phyloP scores from a whole-genome alignment of 2,329 filamentous ascomycete species.

The Hymenoscyphus salicellus region DNA sequence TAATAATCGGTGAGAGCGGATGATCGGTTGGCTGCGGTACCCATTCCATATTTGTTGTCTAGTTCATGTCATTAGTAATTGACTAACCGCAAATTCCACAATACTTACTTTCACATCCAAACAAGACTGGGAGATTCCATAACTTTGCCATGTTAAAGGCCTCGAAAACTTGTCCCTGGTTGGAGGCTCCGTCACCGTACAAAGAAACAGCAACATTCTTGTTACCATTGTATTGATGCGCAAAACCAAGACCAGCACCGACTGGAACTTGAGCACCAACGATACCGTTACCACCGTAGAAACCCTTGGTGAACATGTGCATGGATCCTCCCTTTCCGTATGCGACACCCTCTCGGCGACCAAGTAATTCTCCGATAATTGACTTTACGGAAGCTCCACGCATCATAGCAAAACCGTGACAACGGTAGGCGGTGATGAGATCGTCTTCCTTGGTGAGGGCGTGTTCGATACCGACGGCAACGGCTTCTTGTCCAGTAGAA shows the following conservation, averaged over 20 bases:
- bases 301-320: slow-evolving; percentile 99
- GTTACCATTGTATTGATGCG: slow-evolving; percentile 87
- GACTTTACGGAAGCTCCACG: slow-evolving; percentile 85
- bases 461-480: slow-evolving; percentile 94
- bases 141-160: slow-evolving; percentile 99
- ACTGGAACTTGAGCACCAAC: slow-evolving; percentile 98
- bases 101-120: slow-evolving; percentile 92
- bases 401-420: slow-evolving; percentile 98
- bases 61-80: slow-evolving; percentile 30
- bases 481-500: slow-evolving; percentile 95
- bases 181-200: slow-evolving; percentile 97
- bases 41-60: slow-evolving; percentile 99
- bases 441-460: slow-evolving; percentile 89
- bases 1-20: slow-evolving; percentile 99
- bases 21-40: slow-evolving; percentile 89
- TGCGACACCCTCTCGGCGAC: slow-evolving; percentile 91
- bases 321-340: slow-evolving; percentile 99
- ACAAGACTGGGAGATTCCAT: slow-evolving; percentile 93
- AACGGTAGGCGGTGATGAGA: slow-evolving; percentile 96
- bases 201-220: slow-evolving; percentile 84
- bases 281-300: slow-evolving; percentile 98
- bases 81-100: background rate
- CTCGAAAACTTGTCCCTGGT: slow-evolving; percentile 99
- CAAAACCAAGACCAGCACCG: slow-evolving; percentile 92
- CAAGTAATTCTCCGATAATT: slow-evolving; percentile 94